Base-by-base conservation (phyloP, 495 filamentous ascomycete species). In the Aspergillus baeticus region DNA sequence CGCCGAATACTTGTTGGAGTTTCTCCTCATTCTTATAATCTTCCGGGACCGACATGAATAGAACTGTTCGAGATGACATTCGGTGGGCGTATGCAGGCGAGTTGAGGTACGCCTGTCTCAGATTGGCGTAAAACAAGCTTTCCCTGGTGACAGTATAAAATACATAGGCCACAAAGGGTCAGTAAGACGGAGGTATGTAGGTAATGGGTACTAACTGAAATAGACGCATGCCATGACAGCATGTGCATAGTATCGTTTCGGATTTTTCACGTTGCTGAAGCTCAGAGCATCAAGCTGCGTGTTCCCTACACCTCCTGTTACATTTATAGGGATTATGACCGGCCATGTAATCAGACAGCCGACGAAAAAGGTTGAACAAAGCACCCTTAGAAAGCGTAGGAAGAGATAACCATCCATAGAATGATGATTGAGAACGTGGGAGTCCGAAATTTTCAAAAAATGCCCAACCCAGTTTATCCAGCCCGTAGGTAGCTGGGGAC, bases 331-430 rank as follows among this genome's bases (percentile, higher is more conserved):
- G 62, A 96, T 85, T 37, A 95, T 70, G 22, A 94, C 76, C 0
- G 91, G 89, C 87, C 89, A 94, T 38, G 86, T 89, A 55, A 96
- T 81, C 56, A 82, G 77, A 62, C 84, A 87, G 18, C 90, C 90
- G 14, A 86, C 82, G 43, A 92, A 83, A 69, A 84, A 89, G 31
- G 90, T 83, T 39, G 80, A 75, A 37, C 87, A 80, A n/a, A 85
- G 70, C 49, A 90, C 85, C 52, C 85, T 79, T 55, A 96, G 69
- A 63, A 89, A 94, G 21, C 91, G 85, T 35, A 95, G 77, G 69
- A 88, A 95, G 34, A 95, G 83, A 68, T 90, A 94, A 15, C 88
- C 86, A 70, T 96, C 91, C 2, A 91, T 70, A 0, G 87, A 89
- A 37, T 82, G 80, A 58, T 86, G 81, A 43, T 88, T 82, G 34